Evolutionary conservation across 257 asterid genomes (phyloP).

Genomic region (Solanum corneliomulleri): DNA sequence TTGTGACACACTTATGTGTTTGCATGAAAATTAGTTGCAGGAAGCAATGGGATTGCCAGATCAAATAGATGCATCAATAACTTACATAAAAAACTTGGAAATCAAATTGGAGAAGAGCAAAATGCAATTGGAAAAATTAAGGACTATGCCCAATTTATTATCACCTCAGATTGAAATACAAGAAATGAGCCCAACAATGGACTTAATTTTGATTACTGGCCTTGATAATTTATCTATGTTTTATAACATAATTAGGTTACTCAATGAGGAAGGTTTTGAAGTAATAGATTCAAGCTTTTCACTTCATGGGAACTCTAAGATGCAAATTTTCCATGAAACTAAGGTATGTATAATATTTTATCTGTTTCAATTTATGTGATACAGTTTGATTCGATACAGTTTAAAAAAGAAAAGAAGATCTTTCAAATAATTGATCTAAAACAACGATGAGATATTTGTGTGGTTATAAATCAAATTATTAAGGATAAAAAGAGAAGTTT

Average conservation of each 20-base stretch:
- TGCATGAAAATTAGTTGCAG: not conserved
- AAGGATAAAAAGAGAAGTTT: not conserved
- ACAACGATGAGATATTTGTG: not conserved
- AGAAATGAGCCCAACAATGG: constrained; percentile 27
- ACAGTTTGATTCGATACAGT: not conserved
- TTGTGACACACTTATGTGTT: not conserved
- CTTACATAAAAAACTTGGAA: constrained; percentile 15
- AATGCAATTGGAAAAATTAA: constrained; percentile 18
- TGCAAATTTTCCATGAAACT: constrained; percentile 21
- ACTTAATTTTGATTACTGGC: constrained; percentile 19
- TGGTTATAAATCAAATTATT: not conserved
- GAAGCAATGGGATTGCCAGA: constrained; percentile 29
- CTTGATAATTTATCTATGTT: constrained; percentile 16
- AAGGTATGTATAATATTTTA: constrained; percentile 5
- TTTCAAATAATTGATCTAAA: not conserved
- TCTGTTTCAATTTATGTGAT: not conserved
- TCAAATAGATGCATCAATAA: constrained; percentile 33
- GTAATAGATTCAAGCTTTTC: constrained; percentile 29
- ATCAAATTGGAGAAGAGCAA: constrained; percentile 19
- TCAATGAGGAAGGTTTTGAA: constrained; percentile 24
- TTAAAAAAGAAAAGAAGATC: not conserved
- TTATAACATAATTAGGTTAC: constrained; percentile 13
- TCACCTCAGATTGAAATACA: constrained; percentile 29
- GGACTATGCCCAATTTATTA: not conserved
- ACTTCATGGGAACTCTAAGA: constrained; percentile 18